Conservation (phyloP, 2,329 filamentous ascomycete genomes). For the Neofusicoccum ribis region DNA sequence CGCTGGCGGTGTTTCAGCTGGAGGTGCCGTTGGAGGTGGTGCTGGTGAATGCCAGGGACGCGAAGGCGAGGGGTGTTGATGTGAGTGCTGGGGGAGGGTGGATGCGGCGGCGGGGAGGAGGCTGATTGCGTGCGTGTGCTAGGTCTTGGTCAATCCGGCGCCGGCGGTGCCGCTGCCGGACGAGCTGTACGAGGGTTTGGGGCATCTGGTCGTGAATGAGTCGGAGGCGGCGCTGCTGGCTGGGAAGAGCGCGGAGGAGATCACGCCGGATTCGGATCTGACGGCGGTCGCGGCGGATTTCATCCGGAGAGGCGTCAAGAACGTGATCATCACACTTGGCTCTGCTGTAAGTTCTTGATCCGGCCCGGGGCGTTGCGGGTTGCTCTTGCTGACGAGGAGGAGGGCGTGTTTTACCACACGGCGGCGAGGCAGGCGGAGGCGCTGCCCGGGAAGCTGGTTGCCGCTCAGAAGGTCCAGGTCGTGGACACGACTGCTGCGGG, state of each 20-base stretch:
- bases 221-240: constrained; percentile 79
- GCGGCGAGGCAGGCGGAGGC: constrained; percentile 46
- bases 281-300: constrained; percentile 59
- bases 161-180: constrained; percentile 66
- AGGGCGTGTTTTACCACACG: constrained; percentile 47
- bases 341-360: constrained; percentile 57
- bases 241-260: constrained; percentile 41
- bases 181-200: constrained; percentile 65
- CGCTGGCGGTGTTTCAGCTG: constrained; percentile 49
- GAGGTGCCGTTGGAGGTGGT: constrained; percentile 48
- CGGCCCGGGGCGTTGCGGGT: neutral
- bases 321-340: constrained; percentile 83
- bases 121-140: neutral
- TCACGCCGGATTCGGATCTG: constrained; percentile 37
- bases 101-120: neutral
- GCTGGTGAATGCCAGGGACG: neutral
- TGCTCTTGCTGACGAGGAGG: constrained; percentile 23
- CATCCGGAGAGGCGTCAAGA: constrained; percentile 66
- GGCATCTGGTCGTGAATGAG: constrained; percentile 86
- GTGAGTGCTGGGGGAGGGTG: neutral
- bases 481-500: constrained; percentile 93
- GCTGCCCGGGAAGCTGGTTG: constrained; percentile 49
- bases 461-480: constrained; percentile 71
- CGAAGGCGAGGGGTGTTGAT: constrained; percentile 23
- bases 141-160: constrained; percentile 82